Base-by-base conservation (phyloP, 441 rosid species). In the Omphalea diandra region DNA sequence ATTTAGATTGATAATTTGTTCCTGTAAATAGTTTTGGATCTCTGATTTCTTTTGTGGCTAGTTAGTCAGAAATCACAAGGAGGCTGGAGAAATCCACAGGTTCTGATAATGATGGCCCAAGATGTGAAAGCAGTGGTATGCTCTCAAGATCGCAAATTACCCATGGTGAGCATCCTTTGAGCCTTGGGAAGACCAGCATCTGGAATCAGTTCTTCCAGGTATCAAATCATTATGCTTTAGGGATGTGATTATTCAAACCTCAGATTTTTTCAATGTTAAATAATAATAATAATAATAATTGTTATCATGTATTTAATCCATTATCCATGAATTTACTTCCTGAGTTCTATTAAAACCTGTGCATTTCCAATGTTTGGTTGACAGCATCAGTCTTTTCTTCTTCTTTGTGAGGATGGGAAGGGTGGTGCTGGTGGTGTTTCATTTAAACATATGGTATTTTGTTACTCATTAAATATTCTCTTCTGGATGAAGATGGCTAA, bases 161-260 rank as follows among this genome's bases (percentile, higher is more conserved):
- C 76, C 97, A 95, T 54, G 98, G 84, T 53, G 98, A 92, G 69
- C 99, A 94, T 84, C 99, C 98, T 70, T 77, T 94, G 83, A 92
- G 96, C 83, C 89, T 89, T 68, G 97, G 97, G 71, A 86, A 87
- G 79, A 86, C 80, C 44, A 95, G 99, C 82, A 59, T 89, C 76
- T 95, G 99, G 99, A 90, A 92, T 83, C 81, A 88, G 62, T 95
- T 86, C 83, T 95, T 95, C 78, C 94, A 92, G 99, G 99, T 95
- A 85, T 62, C 54, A 50, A 33, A 58, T 69, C 62, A 60, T 66
- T n/a, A 58, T 61, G 68, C 14, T 26, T 67, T 59, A 65, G 56
- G 18, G 29, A 53, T 57, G 67, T 5, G 24, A 33, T 61, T 11
- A 14, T 27, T 70, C 26, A 27, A 3, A 35, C 26, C 12, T n/a